Percentiles rank a stretch among this genome's conserved stretches.
Evolutionary conservation across 257 asterid species (phyloP).

Genomic region (Ocimum tenuiflorum): DNA sequence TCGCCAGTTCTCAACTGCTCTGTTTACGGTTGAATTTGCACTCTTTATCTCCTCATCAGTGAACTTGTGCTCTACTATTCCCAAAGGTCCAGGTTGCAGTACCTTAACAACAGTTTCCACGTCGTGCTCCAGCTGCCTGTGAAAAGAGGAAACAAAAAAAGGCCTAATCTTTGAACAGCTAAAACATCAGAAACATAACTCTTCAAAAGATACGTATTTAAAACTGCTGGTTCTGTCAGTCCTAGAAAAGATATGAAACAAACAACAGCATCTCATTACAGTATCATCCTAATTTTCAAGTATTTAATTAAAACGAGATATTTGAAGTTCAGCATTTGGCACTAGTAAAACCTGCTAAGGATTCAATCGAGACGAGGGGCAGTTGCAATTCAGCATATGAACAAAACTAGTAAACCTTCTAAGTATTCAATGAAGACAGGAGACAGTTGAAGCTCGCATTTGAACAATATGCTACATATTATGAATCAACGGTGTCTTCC

Average conservation of each 20-base stretch:
- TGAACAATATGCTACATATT: no score
- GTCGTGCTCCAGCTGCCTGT: slow-evolving; percentile 81
- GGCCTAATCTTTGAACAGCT: background rate
- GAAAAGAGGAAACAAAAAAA: slow-evolving; percentile 6
- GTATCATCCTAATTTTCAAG: background rate
- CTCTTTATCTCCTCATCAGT: slow-evolving; percentile 57
- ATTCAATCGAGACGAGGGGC: background rate
- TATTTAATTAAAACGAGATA: background rate
- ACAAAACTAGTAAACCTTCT: background rate
- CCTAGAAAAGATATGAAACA: background rate
- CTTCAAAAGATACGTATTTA: background rate
- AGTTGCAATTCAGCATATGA: background rate
- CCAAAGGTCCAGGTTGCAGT: slow-evolving; percentile 90
- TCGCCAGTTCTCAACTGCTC: slow-evolving; percentile 70
- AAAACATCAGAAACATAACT: slow-evolving; percentile 3
- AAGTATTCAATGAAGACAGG: no score
- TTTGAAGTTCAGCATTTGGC: background rate
- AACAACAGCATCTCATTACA: background rate
- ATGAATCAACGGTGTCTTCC: no score
- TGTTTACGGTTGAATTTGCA: slow-evolving; percentile 54
- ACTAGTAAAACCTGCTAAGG: background rate
- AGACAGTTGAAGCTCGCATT: no score
- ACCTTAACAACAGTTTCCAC: slow-evolving; percentile 81
- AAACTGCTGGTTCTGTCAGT: background rate
- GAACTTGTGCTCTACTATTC: slow-evolving; percentile 85